Base-by-base conservation (phyloP, 2,329 filamentous ascomycete species). In the Penicillium glabrum region DNA sequence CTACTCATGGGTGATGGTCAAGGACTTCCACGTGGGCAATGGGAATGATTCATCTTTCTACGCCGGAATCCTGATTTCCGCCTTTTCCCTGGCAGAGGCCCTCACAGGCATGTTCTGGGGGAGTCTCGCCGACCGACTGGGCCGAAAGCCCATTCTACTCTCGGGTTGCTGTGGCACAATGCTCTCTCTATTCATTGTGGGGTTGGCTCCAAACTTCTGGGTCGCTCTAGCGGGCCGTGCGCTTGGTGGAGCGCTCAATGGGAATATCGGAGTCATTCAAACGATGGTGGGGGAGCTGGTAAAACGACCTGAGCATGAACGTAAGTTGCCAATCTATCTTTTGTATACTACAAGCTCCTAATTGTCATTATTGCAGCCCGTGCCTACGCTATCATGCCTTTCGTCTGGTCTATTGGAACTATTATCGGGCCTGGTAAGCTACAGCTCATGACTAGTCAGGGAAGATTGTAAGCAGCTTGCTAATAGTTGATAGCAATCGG, bases 211-310 rank as follows among this genome's bases (percentile, higher is more conserved):
- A 51, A 96, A 89, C 72, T 90, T 96, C 64, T 93, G 90, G 88
- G 75, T 93, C 56, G 93, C 93, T 16, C 79, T 97, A 45, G 69
- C 85, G 29, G 92, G 91, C 14, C 83, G 93, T 67, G 84, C 87
- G 45, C 71, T 95, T 14, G 93, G 91, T 43, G 92, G 93, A 23
- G 80, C 93, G 13, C 80, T 97, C 54, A 96, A 96, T 73, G 93
- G 93, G 57, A 96, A 96, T 69, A 91, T 96, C 64, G 92, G 90
- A 27, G 90, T 95, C 35, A 91, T 95, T 63, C 89, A 96, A 74
- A 96, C 91, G 19, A 96, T 96, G 90, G 93, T 96, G 14, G 91
- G 89, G 27, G 93, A 97, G 74, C 75, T 96, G 54, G 89, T 96
- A 51, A 89, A 83, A 33, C 90, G 88, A 56, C 91, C 90, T 14